phyloP scores from a whole-genome alignment of 345 rosid genomes.

The Camelina laxa region DNA sequence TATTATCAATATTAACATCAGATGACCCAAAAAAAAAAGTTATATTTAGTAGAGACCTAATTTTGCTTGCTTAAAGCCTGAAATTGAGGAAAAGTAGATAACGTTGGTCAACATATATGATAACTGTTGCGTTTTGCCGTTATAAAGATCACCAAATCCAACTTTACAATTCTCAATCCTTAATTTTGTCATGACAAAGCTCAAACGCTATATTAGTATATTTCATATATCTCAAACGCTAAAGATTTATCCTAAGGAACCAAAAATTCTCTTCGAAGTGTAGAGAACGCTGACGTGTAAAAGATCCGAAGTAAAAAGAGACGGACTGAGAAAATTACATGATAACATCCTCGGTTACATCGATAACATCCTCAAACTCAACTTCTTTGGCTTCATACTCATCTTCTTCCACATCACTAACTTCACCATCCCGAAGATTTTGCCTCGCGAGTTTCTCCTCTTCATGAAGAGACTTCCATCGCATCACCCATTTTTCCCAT shows the following conservation, averaged over 20 bases:
- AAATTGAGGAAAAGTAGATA: too few species aligned
- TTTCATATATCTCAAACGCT: too few species aligned
- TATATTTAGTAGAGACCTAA: too few species aligned
- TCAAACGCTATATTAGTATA: too few species aligned
- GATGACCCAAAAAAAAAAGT: too few species aligned
- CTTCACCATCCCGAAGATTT: constrained; percentile 77
- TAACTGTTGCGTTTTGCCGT: too few species aligned
- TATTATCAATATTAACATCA: too few species aligned
- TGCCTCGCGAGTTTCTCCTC: constrained; percentile 75
- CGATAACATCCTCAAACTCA: constrained; percentile 55
- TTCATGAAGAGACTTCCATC: constrained; percentile 69
- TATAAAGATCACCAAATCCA: too few species aligned
- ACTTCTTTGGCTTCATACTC: constrained; percentile 81
- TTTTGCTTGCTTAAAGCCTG: too few species aligned
- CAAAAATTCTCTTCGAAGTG: neutral
- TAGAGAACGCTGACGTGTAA: neutral
- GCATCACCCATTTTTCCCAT: constrained; percentile 78
- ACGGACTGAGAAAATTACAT: constrained; percentile 9
- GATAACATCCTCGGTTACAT: constrained; percentile 49
- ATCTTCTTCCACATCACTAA: constrained; percentile 85
- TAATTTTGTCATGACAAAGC: too few species aligned
- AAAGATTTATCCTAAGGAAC: neutral
- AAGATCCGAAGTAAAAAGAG: constrained; percentile 2
- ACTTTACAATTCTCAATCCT: too few species aligned
- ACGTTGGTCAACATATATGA: too few species aligned